Conservation (phyloP, 306 rosid species). For the Malus sylvestris region DNA sequence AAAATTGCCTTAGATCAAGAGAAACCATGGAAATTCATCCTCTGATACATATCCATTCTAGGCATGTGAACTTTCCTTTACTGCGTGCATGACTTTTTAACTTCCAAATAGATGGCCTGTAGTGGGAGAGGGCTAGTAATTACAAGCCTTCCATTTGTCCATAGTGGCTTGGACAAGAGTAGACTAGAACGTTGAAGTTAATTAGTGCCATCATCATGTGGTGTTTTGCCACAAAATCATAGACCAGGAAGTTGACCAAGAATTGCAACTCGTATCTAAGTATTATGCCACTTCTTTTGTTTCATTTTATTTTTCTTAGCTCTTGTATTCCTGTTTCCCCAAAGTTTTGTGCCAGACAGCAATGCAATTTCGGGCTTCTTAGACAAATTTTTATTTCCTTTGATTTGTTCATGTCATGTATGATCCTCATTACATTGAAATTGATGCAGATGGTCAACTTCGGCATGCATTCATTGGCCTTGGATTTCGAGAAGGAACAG, state of each 20-base stretch:
- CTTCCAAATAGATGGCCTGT: background rate
- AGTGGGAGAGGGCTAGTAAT: background rate
- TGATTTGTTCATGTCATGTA: background rate
- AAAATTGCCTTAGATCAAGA: background rate
- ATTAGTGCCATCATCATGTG: background rate
- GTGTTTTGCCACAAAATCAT: background rate
- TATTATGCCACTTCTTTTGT: background rate
- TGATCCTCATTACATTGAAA: conserved; percentile 14
- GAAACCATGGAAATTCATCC: background rate
- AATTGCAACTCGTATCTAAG: background rate
- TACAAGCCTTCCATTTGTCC: background rate
- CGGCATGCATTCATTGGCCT: conserved; percentile 95
- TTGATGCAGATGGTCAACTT: conserved; percentile 67
- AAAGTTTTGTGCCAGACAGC: background rate
- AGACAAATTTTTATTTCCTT: background rate
- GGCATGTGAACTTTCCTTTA: background rate
- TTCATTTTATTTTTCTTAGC: background rate
- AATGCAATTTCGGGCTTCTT: background rate
- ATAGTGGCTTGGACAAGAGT: background rate
- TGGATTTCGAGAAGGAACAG: conserved; percentile 94
- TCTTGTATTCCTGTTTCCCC: background rate
- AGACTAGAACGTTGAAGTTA: background rate
- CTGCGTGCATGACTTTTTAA: background rate
- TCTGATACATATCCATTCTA: background rate
- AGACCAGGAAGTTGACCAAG: background rate